A percentile compares a stretch with the other conserved stretches of the same genome.
Conservation (phyloP, 495 filamentous ascomycete genomes). For the Xylaria intraflava region DNA sequence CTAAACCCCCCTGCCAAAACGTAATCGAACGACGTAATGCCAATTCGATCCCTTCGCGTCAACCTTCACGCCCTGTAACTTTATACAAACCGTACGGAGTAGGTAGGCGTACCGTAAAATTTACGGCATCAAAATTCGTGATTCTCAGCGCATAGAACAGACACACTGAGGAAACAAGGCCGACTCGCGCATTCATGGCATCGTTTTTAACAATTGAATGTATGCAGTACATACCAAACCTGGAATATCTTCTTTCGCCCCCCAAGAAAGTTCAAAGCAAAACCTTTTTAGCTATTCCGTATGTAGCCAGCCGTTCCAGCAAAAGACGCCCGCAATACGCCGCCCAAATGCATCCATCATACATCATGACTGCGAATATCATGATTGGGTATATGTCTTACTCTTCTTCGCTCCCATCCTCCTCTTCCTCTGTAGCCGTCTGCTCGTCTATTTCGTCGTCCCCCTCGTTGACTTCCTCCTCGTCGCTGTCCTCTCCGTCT, state of each 20-base stretch:
- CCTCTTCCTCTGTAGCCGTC: slow-evolving; percentile 43
- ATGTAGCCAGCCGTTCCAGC: slow-evolving; percentile 4
- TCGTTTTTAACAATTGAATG: neutral
- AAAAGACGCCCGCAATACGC: slow-evolving; percentile 9
- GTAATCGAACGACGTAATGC: too few relatives aligned
- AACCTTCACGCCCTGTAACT: too few relatives aligned
- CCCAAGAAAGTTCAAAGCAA: neutral
- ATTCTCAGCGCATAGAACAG: too few relatives aligned
- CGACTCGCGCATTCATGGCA: neutral
- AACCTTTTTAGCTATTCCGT: neutral
- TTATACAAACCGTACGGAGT: too few relatives aligned
- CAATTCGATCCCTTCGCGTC: too few relatives aligned
- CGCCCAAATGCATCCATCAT: slow-evolving; percentile 7
- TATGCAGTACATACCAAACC: neutral
- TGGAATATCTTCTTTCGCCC: neutral
- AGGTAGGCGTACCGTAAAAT: too few relatives aligned
- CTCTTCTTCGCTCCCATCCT: slow-evolving; percentile 32
- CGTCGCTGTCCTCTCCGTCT: slow-evolving; percentile 48
- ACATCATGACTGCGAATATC: slow-evolving; percentile 5
- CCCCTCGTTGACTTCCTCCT: slow-evolving; percentile 38
- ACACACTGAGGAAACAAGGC: neutral
- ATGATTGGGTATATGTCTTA: too few relatives aligned
- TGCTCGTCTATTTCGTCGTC: slow-evolving; percentile 47
- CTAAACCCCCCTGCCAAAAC: too few relatives aligned
- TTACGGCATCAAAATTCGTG: too few relatives aligned